Evolutionary conservation across 2,329 filamentous ascomycete species (phyloP).

Genomic region (Colletotrichum neosansevieriae): DNA sequence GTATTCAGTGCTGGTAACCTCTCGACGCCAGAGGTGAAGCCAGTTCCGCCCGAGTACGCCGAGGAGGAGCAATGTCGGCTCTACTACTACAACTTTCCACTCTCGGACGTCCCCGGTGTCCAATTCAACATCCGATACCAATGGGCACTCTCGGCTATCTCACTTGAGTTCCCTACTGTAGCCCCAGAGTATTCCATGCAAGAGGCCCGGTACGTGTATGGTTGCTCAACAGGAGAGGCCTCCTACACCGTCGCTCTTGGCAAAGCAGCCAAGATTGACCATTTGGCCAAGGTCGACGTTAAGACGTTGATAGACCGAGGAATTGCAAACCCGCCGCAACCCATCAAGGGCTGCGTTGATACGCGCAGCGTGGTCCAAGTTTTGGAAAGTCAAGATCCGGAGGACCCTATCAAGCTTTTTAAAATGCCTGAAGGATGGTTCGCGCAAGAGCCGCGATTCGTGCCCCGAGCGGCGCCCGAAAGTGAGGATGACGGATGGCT

Average conservation of each 20-base stretch:
- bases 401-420: slow-evolving; percentile 73
- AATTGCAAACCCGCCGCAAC: slow-evolving; percentile 55
- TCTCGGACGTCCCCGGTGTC: slow-evolving; percentile 46
- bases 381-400: slow-evolving; percentile 54
- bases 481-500: slow-evolving; percentile 76
- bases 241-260: slow-evolving; percentile 72
- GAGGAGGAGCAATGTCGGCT: slow-evolving; percentile 77
- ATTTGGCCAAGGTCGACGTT: slow-evolving; percentile 72
- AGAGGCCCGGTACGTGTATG: slow-evolving; percentile 72
- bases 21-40: slow-evolving; percentile 57
- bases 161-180: slow-evolving; percentile 76
- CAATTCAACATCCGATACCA: slow-evolving; percentile 65
- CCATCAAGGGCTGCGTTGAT: slow-evolving; percentile 73
- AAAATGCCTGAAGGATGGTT: slow-evolving; percentile 70
- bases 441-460: slow-evolving; percentile 76
- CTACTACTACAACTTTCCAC: slow-evolving; percentile 75
- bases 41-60: slow-evolving; percentile 50
- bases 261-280: slow-evolving; percentile 74
- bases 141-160: slow-evolving; percentile 73
- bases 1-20: slow-evolving; percentile 76
- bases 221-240: slow-evolving; percentile 70
- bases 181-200: slow-evolving; percentile 67
- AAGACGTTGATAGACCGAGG: slow-evolving; percentile 65
- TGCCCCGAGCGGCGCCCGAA: slow-evolving; percentile 57
- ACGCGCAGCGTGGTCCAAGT: slow-evolving; percentile 65